Evolutionary conservation across 129 eudicot species (phyloP), one percentile per base, ranked within the genome.

Genomic region (Flaveria bidentis): DNA sequence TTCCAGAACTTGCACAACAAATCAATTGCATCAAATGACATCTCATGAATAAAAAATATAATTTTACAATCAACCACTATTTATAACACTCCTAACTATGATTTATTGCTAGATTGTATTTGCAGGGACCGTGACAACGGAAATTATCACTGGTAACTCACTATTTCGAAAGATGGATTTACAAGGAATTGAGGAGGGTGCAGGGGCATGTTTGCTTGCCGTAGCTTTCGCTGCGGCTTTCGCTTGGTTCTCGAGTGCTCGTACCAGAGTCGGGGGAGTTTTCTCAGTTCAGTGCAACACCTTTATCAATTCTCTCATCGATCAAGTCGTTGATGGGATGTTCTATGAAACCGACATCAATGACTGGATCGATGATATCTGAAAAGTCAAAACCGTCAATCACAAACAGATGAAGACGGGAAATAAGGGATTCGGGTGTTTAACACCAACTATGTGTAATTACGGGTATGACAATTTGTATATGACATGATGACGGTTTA

Each of bases 241-340:
- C 28, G 94, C 98, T 57, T 94, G 86, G 87, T 84, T 87, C 45
- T 85, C 98, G 3, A 85, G 91, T 74, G 90, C 90, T 20, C 89
- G 98, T 15, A 86, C 56, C 67, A 72, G 78, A 61, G 98, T 94
- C 3, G 93, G 96, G 9, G 76, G 84, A 2, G 89, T 89, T 73
- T 89, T 94, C 67, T 78, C 89, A 18, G 20, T 86, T 47, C 74
- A 91, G 23, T 86, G 97, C 83, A 94, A 87, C 80, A 70, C 93
- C 15, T 88, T 94, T 86, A 91, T 94, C 13, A 97, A 94, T 57
- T 75, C 96, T 1, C 89, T 94, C 30, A 89, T 94, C 12, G 97
- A 94, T 63, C 90, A 91, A 72, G 89, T 94, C 39, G 72, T 94
- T 18, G 97, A 94, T 56, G 97, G 99, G 18, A 45, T 94, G 84